phyloP scores from a whole-genome alignment of 176 grass and related monocot genomes.

The Cenchrus fungigraminus region DNA sequence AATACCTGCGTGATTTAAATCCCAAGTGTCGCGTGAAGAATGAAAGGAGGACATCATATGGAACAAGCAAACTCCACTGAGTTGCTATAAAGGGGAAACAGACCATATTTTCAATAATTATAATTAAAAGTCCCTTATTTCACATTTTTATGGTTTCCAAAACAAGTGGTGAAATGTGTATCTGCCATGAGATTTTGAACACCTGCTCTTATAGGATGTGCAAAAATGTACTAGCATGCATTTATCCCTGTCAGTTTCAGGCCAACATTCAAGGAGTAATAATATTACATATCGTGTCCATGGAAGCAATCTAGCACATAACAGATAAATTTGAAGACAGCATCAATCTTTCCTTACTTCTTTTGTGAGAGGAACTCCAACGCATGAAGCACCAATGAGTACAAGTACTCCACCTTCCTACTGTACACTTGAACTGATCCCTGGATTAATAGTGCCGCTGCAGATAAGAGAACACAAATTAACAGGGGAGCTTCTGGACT shows the following conservation, averaged over 20 bases:
- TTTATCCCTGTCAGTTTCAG: constrained; percentile 29
- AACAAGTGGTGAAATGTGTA: not conserved
- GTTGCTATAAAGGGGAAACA: not conserved
- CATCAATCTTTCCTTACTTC: constrained; percentile 60
- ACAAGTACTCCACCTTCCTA: constrained; percentile 93
- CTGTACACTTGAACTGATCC: constrained; percentile 95
- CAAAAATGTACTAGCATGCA: constrained; percentile 1
- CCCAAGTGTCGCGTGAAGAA: not conserved
- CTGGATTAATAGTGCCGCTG: constrained; percentile 89
- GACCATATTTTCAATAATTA: not conserved
- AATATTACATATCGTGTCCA: not conserved
- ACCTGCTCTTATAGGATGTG: not conserved
- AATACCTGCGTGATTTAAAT: not conserved
- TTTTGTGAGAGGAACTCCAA: constrained; percentile 91
- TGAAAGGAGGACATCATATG: not conserved
- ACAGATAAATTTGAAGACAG: not conserved
- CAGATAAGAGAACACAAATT: constrained; percentile 31
- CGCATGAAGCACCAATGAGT: constrained; percentile 80
- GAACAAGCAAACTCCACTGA: not conserved
- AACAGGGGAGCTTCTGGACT: not conserved
- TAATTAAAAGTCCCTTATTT: not conserved
- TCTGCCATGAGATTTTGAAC: not conserved
- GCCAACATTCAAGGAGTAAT: not conserved
- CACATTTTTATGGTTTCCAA: not conserved
- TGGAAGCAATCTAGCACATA: constrained; percentile 6